Evolutionary conservation across 805 yeast genomes (phyloP).

Genomic region (Ogataea glucozyma): DNA sequence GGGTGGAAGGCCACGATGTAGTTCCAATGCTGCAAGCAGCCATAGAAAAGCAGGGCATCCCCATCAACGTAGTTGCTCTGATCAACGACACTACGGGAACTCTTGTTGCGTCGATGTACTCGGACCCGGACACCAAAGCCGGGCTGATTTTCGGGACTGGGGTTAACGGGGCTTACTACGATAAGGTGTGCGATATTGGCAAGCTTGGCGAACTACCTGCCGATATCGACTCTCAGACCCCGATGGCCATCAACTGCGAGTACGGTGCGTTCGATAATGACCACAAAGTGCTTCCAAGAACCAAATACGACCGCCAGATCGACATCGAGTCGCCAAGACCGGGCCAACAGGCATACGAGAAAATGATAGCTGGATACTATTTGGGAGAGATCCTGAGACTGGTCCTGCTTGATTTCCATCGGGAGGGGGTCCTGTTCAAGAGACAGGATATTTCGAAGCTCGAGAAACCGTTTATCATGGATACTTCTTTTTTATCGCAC

Average conservation of each 20-base stretch:
- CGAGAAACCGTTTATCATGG: conserved; percentile 69
- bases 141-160: conserved; percentile 98
- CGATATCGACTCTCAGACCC: conserved; percentile 60
- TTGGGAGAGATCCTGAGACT: conserved; percentile 89
- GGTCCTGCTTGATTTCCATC: conserved; percentile 69
- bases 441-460: conserved; percentile 67
- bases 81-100: conserved; percentile 98
- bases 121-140: conserved; percentile 86
- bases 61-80: conserved; percentile 85
- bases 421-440: conserved; percentile 65
- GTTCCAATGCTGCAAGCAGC: conserved; percentile 87
- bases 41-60: conserved; percentile 60
- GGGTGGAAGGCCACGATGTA: conserved; percentile 92
- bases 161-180: conserved; percentile 95
- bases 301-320: conserved; percentile 78
- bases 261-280: conserved; percentile 98
- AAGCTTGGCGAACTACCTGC: conserved; percentile 71
- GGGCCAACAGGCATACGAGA: conserved; percentile 92
- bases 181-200: conserved; percentile 67
- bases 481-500: conserved; percentile 83
- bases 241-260: conserved; percentile 97
- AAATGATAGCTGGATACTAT: conserved; percentile 96
- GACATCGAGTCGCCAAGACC: conserved; percentile 93
- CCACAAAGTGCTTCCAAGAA: conserved; percentile 80
- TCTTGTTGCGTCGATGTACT: conserved; percentile 89